Evolutionary conservation across 2,329 filamentous ascomycete genomes (phyloP).

Genomic region (Fusarium nematophilum): DNA sequence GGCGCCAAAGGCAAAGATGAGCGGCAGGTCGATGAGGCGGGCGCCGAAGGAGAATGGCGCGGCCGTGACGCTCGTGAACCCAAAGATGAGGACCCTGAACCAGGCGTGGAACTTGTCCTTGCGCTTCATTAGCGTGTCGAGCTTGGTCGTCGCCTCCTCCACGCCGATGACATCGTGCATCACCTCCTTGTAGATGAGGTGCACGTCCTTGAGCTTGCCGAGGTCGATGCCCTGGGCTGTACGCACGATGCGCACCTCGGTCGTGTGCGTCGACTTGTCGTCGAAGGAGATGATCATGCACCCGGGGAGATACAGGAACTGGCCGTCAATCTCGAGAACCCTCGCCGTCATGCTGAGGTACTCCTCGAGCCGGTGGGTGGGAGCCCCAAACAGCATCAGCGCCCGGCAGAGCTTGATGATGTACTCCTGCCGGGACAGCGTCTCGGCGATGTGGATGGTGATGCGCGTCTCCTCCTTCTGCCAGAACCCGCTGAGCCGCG

Average conservation of each 20-base stretch:
- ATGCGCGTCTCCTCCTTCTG: constrained; percentile 60
- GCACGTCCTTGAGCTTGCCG: constrained; percentile 70
- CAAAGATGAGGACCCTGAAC: constrained; percentile 72
- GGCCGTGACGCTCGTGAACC: constrained; percentile 76
- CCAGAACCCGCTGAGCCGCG: constrained; percentile 52
- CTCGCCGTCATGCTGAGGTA: constrained; percentile 88
- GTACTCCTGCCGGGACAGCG: constrained; percentile 82
- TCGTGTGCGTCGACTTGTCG: constrained; percentile 73
- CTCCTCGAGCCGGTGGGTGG: constrained; percentile 89
- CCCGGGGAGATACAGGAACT: constrained; percentile 89
- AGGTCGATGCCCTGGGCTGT: constrained; percentile 68
- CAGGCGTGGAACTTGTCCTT: constrained; percentile 65
- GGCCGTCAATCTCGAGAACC: constrained; percentile 85
- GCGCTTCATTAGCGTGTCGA: constrained; percentile 66
- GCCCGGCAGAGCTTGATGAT: constrained; percentile 85
- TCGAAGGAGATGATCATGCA: constrained; percentile 95
- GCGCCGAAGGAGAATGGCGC: constrained; percentile 82
- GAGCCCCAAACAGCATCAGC: constrained; percentile 88
- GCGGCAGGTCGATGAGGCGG: constrained; percentile 76
- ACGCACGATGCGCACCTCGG: constrained; percentile 73
- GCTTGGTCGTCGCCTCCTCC: constrained; percentile 65
- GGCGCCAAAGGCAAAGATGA: constrained; percentile 77
- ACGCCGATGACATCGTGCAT: constrained; percentile 70
- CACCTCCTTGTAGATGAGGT: constrained; percentile 73
- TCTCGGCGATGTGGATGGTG: constrained; percentile 69